These are phyloP conservation scores for Fremontodendron californicum DNA, from an alignment of 345 rosid species.

Conservation along the genomic window DNA sequence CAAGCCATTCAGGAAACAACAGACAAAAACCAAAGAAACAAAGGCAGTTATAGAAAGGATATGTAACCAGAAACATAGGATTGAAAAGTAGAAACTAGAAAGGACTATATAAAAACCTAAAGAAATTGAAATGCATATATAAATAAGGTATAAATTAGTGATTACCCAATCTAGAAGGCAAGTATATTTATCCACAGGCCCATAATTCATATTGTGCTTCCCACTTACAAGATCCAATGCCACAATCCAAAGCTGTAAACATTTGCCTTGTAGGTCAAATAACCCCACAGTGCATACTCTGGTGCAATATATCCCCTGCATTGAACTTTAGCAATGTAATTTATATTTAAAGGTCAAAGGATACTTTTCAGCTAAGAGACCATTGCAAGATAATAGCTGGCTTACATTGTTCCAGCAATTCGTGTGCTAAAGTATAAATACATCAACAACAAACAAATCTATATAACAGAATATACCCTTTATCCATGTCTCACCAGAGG, in stretches of 20 bases:
- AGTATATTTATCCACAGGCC: slow-evolving; percentile 5
- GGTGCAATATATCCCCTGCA: slow-evolving; percentile 5
- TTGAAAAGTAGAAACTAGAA: no score
- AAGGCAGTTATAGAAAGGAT: no score
- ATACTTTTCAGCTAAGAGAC: background rate
- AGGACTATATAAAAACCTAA: no score
- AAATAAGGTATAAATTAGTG: no score
- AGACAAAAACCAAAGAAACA: background rate
- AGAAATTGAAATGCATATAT: no score
- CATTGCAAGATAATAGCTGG: background rate
- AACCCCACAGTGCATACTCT: slow-evolving; percentile 21
- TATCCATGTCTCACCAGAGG: slow-evolving; percentile 59
- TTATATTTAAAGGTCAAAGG: background rate
- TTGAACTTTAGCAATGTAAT: background rate
- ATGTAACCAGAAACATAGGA: no score
- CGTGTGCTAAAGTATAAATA: no score
- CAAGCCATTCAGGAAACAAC: no score
- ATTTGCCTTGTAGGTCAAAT: slow-evolving; percentile 39
- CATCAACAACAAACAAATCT: no score
- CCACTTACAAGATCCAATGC: slow-evolving; percentile 42
- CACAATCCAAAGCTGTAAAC: slow-evolving; percentile 43
- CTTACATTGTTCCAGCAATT: slow-evolving; percentile 65
- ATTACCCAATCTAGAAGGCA: slow-evolving; percentile 41
- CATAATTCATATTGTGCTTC: slow-evolving; percentile 4
- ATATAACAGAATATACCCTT: no score